A percentile compares a stretch with the other conserved stretches of the same genome.
Conservation (phyloP, 2,329 filamentous ascomycete genomes). For the Amauroascus verrucosus region DNA sequence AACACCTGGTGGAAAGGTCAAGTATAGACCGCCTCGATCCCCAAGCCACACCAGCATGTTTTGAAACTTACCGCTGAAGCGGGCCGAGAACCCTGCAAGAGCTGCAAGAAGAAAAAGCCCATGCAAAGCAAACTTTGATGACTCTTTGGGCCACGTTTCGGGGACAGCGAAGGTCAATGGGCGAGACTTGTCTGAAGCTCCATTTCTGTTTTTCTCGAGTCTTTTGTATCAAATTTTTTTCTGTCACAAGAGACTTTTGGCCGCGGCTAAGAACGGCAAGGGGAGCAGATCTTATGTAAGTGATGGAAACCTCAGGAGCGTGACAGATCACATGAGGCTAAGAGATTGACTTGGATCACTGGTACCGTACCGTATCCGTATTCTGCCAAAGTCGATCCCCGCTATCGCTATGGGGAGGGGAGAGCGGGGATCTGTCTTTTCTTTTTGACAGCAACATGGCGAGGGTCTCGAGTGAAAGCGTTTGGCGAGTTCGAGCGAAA, state of each 20-base stretch:
- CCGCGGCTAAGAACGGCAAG: neutral
- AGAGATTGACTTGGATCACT: neutral
- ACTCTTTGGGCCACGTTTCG: neutral
- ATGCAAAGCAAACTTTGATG: neutral
- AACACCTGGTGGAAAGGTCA: no score
- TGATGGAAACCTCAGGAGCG: neutral
- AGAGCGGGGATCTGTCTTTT: neutral
- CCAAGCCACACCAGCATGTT: neutral
- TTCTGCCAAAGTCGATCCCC: neutral
- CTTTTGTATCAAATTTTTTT: no score
- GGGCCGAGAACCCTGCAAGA: neutral
- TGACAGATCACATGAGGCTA: neutral
- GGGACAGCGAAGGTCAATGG: neutral
- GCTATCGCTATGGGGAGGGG: neutral
- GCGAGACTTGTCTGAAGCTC: neutral
- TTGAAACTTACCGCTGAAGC: neutral
- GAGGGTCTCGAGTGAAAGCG: no score
- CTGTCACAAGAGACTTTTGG: neutral
- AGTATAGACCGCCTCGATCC: neutral
- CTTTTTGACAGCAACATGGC: neutral
- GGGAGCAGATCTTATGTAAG: neutral
- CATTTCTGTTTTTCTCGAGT: neutral
- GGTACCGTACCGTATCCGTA: neutral
- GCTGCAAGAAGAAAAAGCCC: neutral
- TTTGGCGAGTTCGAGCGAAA: neutral